Evolutionary conservation across 495 filamentous ascomycete genomes (phyloP).

Genomic region (Daldinia vernicosa): DNA sequence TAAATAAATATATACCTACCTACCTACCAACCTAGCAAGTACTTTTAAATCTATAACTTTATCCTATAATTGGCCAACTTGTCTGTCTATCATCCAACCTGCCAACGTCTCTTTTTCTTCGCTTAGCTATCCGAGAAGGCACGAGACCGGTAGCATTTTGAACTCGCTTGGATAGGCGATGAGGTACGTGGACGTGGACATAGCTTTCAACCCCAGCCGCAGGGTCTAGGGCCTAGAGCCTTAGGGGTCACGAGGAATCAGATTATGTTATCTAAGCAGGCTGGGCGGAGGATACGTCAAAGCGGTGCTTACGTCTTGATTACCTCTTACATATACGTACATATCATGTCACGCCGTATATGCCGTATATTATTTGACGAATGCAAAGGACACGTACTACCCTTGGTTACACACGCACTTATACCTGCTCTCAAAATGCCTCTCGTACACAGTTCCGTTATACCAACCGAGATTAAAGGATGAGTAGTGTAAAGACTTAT

Average conservation of each 20-base stretch:
- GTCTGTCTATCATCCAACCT: conserved; percentile 8
- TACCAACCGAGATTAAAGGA: no score
- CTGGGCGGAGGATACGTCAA: conserved; percentile 11
- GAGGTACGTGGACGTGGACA: neutral
- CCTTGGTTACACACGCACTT: neutral
- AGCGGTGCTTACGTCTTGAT: conserved; percentile 10
- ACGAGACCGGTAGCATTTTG: neutral
- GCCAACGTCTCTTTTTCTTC: conserved; percentile 2
- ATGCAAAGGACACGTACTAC: neutral
- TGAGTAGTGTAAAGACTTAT: neutral
- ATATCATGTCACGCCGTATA: neutral
- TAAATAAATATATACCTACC: conserved; percentile 1
- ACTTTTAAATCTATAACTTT: conserved; percentile 5
- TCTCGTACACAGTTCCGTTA: neutral
- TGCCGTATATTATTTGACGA: neutral
- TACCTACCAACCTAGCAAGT: no score
- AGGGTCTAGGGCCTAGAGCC: conserved; percentile 1
- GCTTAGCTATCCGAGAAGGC: conserved; percentile 28
- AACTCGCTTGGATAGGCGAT: neutral
- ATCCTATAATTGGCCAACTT: conserved; percentile 15
- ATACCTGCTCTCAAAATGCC: neutral
- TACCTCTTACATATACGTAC: conserved; percentile 4
- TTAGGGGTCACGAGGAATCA: conserved; percentile 18
- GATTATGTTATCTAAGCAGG: conserved; percentile 36
- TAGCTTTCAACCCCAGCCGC: conserved; percentile 23